Percentiles rank a stretch among this genome's conserved stretches.
Conservation (phyloP, 148 eudicot species). For the Rhododendron vialii region DNA sequence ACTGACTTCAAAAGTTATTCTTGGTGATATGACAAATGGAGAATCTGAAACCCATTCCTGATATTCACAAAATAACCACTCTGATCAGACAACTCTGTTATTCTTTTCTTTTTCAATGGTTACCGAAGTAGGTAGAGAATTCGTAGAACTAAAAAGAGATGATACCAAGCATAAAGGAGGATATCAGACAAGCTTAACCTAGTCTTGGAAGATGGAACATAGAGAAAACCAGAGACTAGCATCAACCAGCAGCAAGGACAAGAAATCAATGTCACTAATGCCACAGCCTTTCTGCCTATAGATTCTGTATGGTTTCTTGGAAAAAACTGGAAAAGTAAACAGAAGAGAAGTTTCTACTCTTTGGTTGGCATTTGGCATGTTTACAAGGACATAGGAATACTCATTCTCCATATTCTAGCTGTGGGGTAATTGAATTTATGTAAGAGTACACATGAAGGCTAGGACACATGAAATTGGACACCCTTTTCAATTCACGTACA, state of each 20-base stretch:
- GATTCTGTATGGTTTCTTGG: neutral
- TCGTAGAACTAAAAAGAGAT: neutral
- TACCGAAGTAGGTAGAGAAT: neutral
- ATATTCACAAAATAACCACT: slow-evolving; percentile 18
- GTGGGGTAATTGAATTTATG: neutral
- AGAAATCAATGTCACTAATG: neutral
- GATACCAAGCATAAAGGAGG: neutral
- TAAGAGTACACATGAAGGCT: neutral
- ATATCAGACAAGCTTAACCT: neutral
- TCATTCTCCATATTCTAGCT: neutral
- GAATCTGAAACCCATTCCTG: slow-evolving; percentile 96
- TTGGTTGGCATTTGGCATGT: neutral
- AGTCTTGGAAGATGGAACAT: neutral
- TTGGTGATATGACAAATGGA: slow-evolving; percentile 95
- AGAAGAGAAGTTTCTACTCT: neutral
- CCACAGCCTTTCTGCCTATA: neutral
- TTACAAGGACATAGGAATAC: neutral
- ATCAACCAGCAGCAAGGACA: neutral
- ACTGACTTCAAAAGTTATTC: slow-evolving; percentile 95
- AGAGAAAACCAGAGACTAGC: neutral
- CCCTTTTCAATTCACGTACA: neutral
- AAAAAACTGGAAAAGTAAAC: neutral
- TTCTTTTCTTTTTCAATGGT: neutral
- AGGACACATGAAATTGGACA: neutral
- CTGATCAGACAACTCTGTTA: slow-evolving; percentile 11